Evolutionary conservation across 2,329 filamentous ascomycete species (phyloP), one percentile per base, ranked within the genome.

Genomic region (Talaromyces marneffei): DNA sequence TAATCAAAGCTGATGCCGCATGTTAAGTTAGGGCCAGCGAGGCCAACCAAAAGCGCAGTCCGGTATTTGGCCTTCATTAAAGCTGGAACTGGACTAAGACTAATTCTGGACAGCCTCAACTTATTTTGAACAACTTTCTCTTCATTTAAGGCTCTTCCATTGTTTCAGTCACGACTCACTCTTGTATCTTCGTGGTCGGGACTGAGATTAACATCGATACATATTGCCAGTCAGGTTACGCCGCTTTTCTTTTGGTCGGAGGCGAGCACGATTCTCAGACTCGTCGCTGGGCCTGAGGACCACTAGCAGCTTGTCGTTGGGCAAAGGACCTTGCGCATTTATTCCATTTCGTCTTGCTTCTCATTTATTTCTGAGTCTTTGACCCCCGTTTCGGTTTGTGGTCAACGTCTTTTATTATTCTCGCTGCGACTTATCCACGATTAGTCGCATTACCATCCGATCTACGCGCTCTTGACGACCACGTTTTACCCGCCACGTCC

Each of bases 1-100:
- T 44, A 37, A 31, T 20, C 27, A 16, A 8, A 16, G n/a, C n/a
- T n/a, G n/a, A n/a, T n/a, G n/a, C n/a, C n/a, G n/a, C n/a, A n/a
- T n/a, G n/a, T n/a, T n/a, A n/a, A 33, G 0, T 6, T 52, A 35
- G 10, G 59, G 59, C 31, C 14, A 27, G 10, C 18, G 8, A 40
- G 7, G 52, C 12, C 9, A 6, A 40, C 59, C 59, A 61, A 31
- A 35, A 20, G 12, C 53, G 59, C 59, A 61, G 23, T 33, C 42
- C 31, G 52, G 50, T 33, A 20, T 35, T 9, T 39, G 46, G 35
- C n/a, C 20, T 9, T 29, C n/a, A n/a, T n/a, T n/a, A n/a, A n/a
- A n/a, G n/a, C n/a, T 46, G 5, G 39, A 57, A 39, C 54, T 57
- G 12, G 27, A 46, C 39, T 27, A n/a, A 31, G 33, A 46, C 27